These are phyloP conservation scores for Scedosporium minutisporum DNA, from an alignment of 2,329 filamentous ascomycete species.

Conservation along the genomic window DNA sequence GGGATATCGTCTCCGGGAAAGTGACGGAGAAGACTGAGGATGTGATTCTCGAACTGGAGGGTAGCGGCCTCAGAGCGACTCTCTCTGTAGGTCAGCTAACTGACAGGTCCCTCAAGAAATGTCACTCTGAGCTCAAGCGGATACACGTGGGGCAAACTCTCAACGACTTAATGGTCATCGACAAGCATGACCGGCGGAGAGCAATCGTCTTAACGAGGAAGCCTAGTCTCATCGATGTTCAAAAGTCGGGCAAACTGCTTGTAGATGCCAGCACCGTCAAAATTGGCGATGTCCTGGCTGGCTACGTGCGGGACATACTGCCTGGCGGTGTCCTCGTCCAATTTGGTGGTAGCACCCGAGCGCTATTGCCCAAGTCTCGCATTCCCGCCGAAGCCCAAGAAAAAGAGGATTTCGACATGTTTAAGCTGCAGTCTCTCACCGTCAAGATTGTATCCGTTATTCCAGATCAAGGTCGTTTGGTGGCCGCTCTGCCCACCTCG, in stretches of 20 bases:
- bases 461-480: constrained; percentile 58
- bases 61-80: constrained; percentile 65
- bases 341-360: constrained; percentile 68
- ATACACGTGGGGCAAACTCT: constrained; percentile 78
- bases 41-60: constrained; percentile 65
- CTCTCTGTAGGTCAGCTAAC: constrained; percentile 71
- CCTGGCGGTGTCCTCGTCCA: constrained; percentile 77
- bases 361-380: constrained; percentile 70
- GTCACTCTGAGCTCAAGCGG: constrained; percentile 65
- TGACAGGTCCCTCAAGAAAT: constrained; percentile 75
- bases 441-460: constrained; percentile 67
- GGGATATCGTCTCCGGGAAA: constrained; percentile 65
- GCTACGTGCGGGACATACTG: constrained; percentile 80
- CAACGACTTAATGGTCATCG: constrained; percentile 72
- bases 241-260: constrained; percentile 63
- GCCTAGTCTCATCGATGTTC: constrained; percentile 67
- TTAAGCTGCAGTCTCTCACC: constrained; percentile 64
- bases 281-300: constrained; percentile 58
- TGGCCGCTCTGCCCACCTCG: constrained; percentile 35
- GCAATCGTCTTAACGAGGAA: constrained; percentile 74
- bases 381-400: constrained; percentile 60
- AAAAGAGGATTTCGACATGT: constrained; percentile 68
- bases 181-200: constrained; percentile 70
- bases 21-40: constrained; percentile 75
- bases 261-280: constrained; percentile 61